Evolutionary conservation across 129 eudicot species (phyloP).

Genomic region (Helichrysum umbraculigerum): DNA sequence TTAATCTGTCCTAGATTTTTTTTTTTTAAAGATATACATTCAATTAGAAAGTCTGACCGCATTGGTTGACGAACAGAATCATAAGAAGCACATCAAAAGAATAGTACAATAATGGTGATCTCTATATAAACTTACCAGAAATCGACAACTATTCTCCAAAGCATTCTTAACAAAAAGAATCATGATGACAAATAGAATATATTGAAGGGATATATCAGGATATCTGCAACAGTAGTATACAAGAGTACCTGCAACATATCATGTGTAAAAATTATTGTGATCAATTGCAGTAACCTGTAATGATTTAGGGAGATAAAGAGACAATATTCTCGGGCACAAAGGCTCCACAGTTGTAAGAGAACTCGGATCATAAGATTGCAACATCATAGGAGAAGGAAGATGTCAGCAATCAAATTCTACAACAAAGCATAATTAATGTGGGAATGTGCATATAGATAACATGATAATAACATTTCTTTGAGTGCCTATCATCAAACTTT

Average conservation of each 20-base stretch:
- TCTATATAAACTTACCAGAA: constrained; percentile 74
- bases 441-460: too few relatives aligned
- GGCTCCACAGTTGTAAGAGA: too few relatives aligned
- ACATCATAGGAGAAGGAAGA: not conserved
- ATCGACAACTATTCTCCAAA: too few relatives aligned
- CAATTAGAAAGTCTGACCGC: not conserved
- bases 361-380: not conserved
- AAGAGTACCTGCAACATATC: constrained; percentile 71
- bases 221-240: constrained; percentile 70
- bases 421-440: too few relatives aligned
- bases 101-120: constrained; percentile 3
- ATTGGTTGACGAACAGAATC: not conserved
- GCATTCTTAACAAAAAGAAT: too few relatives aligned
- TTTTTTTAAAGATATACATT: not conserved
- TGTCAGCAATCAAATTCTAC: not conserved
- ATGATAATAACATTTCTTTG: accelerated
- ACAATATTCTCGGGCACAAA: too few relatives aligned
- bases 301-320: not conserved
- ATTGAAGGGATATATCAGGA: constrained; percentile 96
- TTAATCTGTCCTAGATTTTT: not conserved
- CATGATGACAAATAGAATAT: constrained; percentile 89
- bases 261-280: constrained; percentile 27
- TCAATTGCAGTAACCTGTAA: constrained; percentile 10
- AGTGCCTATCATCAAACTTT: too few relatives aligned
- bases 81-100: constrained; percentile 7